Evolutionary conservation across 2,329 filamentous ascomycete genomes (phyloP), one percentile per base, ranked within the genome.

Genomic region (Chrysoporthe cubensis): DNA sequence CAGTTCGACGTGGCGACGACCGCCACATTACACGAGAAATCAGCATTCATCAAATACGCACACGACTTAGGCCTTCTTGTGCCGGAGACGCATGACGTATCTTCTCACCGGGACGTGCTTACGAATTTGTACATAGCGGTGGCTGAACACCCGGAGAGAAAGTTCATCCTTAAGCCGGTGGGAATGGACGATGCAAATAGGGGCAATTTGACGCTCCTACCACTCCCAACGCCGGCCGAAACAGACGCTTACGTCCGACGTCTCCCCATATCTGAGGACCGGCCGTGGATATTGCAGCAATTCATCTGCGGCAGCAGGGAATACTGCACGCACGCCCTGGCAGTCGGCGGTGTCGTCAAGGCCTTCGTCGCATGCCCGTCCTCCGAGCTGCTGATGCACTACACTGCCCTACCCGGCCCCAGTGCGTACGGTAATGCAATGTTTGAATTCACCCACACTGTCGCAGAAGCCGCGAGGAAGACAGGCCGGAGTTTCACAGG

Each of bases 261-360:
- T 18, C 81, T 93, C 16, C 79, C 75, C 1, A 86, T 90, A 54
- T 86, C 86, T 2, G 76, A 81, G 14, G 74, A 82, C 0, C 80
- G 81, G 2, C 86, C 90, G 0, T 92, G 88, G 84, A 82, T 93
- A 68, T 75, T 93, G 34, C 90, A 94, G 74, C 87, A 93, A 74
- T 92, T 85, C 75, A 86, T 91, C 70, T 67, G 73, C 0, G 82
- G 84, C 0, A 85, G 87, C 0, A 81, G 82, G 0, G 90, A 93
- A 75, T 93, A 89, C 75, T 91, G 89, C 76, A 92, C 91, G 0
- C 91, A 94, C 72, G 80, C 90, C 0, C 81, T 94, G 2, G 79
- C 94, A 4, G 81, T 93, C n/a, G 78, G 81, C 0, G 91, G 91
- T 1, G 77, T 84, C 44, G 84, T 94, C 18, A 85, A 85, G 62